Base-by-base conservation (phyloP, 495 filamentous ascomycete species). In the Penicillium atrosanguineum region DNA sequence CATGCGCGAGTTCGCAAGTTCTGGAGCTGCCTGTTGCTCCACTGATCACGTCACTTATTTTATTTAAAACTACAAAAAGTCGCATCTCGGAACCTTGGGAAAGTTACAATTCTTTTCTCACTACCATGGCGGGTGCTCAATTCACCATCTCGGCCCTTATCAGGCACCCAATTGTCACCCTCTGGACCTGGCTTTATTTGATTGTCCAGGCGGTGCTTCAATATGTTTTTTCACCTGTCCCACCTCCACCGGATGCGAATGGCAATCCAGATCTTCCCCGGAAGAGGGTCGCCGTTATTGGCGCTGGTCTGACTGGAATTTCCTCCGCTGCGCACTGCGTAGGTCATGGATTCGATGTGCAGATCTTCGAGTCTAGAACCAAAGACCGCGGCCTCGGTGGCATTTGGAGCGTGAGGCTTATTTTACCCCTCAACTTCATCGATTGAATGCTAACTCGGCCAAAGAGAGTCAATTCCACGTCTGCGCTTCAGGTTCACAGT, bases 261-360 rank as follows among this genome's bases (percentile, higher is more conserved):
- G 65, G 74, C 38, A 65, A 75, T 29, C 71, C 38, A 7, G 43
- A 82, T 23, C 42, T 69, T 19, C 66, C 64, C 6, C 61, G 64
- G 20, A 88, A 87, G 37, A 83, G 82, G 51, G 80, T 94, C 46
- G 90, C 89, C n/a, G 72, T 94, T 43, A 90, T 94, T 56, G 90
- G 89, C 6, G 87, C 89, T 20, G 89, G 90, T 7, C 70, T 95
- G 40, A 95, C 90, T 0, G 90, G 90, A 38, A 83, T 95, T 3
- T 90, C 88, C 1, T 83, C 88, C 7, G 90, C 90, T 5, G 84
- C 87, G 6, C 90, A 95, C 68, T 92, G 89, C 69, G 82, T 93
- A 26, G 89, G 89, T 12, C 89, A 95, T 83, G 88, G 89, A 43
- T 91, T 92, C 52, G 89, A 94, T 63, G 86, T 90, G 5, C 74